These are phyloP conservation scores for Sphaerulina vaccinii DNA, from an alignment of 2,329 filamentous ascomycete genomes.

Conservation along the genomic window DNA sequence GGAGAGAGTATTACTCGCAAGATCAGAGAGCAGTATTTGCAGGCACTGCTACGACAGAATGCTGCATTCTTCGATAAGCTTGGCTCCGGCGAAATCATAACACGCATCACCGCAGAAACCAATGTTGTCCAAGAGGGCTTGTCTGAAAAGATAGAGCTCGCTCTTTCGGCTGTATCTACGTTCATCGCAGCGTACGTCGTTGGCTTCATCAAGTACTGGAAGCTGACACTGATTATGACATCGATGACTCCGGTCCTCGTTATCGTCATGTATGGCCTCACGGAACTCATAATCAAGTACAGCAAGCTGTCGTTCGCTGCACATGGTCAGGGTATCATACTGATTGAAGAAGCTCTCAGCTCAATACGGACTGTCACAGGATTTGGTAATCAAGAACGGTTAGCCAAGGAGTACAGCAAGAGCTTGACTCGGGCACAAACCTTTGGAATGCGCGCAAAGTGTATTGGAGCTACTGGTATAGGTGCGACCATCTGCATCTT, in stretches of 20 bases:
- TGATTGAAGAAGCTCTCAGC: slow-evolving; percentile 91
- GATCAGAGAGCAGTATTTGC: slow-evolving; percentile 73
- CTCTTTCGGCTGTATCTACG: slow-evolving; percentile 71
- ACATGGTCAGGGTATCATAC: slow-evolving; percentile 78
- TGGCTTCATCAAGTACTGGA: slow-evolving; percentile 88
- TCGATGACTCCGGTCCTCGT: slow-evolving; percentile 78
- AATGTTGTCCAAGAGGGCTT: slow-evolving; percentile 93
- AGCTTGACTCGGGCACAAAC: slow-evolving; percentile 71
- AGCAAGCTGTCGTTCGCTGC: slow-evolving; percentile 75
- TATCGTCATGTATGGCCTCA: slow-evolving; percentile 70
- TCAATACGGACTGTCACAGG: slow-evolving; percentile 89
- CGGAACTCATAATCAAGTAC: slow-evolving; percentile 73
- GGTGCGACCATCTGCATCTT: slow-evolving; percentile 79
- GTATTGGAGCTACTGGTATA: slow-evolving; percentile 72
- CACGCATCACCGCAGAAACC: slow-evolving; percentile 88
- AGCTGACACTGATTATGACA: slow-evolving; percentile 81
- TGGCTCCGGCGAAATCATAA: slow-evolving; percentile 88
- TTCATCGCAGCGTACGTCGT: slow-evolving; percentile 89
- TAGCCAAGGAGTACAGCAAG: slow-evolving; percentile 77
- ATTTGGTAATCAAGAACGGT: slow-evolving; percentile 86
- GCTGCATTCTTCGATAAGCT: slow-evolving; percentile 92
- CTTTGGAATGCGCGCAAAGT: slow-evolving; percentile 74
- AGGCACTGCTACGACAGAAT: slow-evolving; percentile 81
- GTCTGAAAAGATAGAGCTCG: slow-evolving; percentile 81
- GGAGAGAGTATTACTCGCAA: slow-evolving; percentile 50